A percentile compares a stretch with the other conserved stretches of the same genome.
phyloP scores from a whole-genome alignment of 1,284 basidiomycete genomes.

The Tilletia walkeri region DNA sequence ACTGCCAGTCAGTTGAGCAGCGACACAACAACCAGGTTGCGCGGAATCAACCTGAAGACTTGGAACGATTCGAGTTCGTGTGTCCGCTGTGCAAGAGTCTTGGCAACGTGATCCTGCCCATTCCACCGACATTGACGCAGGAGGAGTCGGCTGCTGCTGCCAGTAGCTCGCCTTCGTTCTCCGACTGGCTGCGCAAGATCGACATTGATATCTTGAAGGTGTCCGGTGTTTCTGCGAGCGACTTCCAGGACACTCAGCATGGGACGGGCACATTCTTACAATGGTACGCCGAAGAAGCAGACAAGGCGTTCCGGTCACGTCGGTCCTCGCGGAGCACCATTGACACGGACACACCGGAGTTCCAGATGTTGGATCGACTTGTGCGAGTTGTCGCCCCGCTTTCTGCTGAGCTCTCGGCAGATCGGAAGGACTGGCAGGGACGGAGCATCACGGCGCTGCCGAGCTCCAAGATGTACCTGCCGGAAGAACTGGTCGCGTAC shows the following conservation, averaged over 20 bases:
- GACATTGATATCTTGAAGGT: constrained; percentile 55
- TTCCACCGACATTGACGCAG: constrained; percentile 57
- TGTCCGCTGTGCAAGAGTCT: constrained; percentile 98
- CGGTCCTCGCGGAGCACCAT: constrained; percentile 15
- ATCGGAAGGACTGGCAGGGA: constrained; percentile 36
- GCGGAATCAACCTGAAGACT: constrained; percentile 90
- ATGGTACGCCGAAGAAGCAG: constrained; percentile 32
- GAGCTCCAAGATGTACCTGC: constrained; percentile 47
- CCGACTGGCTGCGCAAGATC: constrained; percentile 54
- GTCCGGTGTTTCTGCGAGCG: constrained; percentile 36
- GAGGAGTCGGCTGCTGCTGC: neutral
- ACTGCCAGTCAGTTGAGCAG: constrained; percentile 79
- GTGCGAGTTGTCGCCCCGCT: constrained; percentile 48
- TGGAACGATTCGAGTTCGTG: constrained; percentile 87
- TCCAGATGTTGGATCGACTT: constrained; percentile 49
- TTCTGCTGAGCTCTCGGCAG: constrained; percentile 33
- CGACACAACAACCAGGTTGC: constrained; percentile 86
- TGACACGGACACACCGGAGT: constrained; percentile 32
- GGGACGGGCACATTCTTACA: constrained; percentile 52
- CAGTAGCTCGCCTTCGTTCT: constrained; percentile 29
- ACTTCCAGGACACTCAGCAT: constrained; percentile 42
- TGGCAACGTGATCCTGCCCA: constrained; percentile 88
- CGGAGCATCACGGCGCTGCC: constrained; percentile 47
- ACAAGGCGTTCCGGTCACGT: neutral
- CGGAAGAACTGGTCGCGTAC: constrained; percentile 52